Percentiles rank a stretch among this genome's conserved stretches.
These are phyloP conservation scores for Suillus plorans DNA, from an alignment of 768 basidiomycete species.

Conservation along the genomic window DNA sequence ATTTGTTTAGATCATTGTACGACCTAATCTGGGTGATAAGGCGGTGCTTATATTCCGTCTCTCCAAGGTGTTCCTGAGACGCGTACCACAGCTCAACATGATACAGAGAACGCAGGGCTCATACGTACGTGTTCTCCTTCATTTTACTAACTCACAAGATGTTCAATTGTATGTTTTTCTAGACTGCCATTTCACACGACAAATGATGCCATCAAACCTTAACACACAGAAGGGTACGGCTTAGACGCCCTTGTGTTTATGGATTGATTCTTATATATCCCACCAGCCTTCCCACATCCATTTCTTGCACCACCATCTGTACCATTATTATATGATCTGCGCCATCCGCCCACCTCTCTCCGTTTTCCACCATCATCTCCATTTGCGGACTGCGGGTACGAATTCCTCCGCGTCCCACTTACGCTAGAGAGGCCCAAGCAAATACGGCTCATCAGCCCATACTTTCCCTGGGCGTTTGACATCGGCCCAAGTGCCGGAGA, in stretches of 20 bases:
- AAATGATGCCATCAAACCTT: neutral
- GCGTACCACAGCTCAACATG: neutral
- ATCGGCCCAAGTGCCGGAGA: neutral
- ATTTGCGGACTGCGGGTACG: neutral
- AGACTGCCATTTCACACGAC: neutral
- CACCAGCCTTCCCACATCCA: neutral
- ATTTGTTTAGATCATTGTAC: neutral
- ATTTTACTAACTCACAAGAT: neutral
- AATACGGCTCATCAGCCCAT: slow-evolving; percentile 6
- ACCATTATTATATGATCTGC: slow-evolving; percentile 8
- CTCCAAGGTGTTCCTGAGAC: neutral
- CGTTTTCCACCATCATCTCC: slow-evolving; percentile 6
- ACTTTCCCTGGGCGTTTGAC: slow-evolving; percentile 12
- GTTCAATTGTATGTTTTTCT: neutral
- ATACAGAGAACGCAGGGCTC: neutral
- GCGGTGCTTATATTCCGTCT: neutral
- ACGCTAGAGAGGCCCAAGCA: neutral
- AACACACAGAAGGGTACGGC: neutral
- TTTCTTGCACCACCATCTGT: neutral
- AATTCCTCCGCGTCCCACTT: slow-evolving; percentile 3
- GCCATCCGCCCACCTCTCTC: neutral
- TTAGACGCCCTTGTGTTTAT: neutral
- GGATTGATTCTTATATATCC: neutral
- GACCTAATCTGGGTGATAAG: neutral
- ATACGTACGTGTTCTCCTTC: neutral